These are phyloP conservation scores for Aristolochia contorta DNA, from an alignment of 164 flowering plant species.

Conservation along the genomic window DNA sequence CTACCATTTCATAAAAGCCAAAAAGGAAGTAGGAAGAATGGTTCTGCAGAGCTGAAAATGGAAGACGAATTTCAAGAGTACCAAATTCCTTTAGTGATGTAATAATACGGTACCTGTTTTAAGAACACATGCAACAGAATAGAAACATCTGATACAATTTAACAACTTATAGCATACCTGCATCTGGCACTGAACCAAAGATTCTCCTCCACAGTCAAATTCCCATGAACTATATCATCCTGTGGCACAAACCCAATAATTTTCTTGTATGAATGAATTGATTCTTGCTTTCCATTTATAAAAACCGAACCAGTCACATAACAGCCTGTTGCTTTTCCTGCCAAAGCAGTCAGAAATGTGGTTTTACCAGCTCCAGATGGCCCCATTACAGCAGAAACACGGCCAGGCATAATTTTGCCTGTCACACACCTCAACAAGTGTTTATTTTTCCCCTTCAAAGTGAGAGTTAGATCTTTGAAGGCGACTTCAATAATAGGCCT, in stretches of 20 bases:
- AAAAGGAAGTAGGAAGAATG: too few species aligned
- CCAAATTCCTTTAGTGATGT: too few species aligned
- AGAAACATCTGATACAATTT: background rate
- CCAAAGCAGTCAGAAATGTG: slow-evolving; percentile 92
- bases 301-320: slow-evolving; percentile 56
- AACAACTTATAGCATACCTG: slow-evolving; percentile 40
- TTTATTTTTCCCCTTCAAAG: slow-evolving; percentile 70
- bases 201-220: slow-evolving; percentile 95
- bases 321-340: slow-evolving; percentile 78
- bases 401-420: slow-evolving; percentile 85
- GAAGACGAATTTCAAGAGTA: too few species aligned
- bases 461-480: slow-evolving; percentile 88
- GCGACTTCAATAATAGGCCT: slow-evolving; percentile 81
- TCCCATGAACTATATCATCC: slow-evolving; percentile 98
- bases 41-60: too few species aligned
- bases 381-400: slow-evolving; percentile 98
- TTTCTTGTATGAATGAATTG: slow-evolving; percentile 79
- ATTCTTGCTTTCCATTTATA: slow-evolving; percentile 67
- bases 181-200: slow-evolving; percentile 94
- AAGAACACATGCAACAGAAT: too few species aligned
- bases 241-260: slow-evolving; percentile 97
- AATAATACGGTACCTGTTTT: too few species aligned
- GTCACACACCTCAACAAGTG: slow-evolving; percentile 79
- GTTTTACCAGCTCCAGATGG: slow-evolving; percentile 99
- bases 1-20: too few species aligned